These are phyloP conservation scores for Diplodia mutila DNA, from an alignment of 2,329 filamentous ascomycete species.

Conservation along the genomic window DNA sequence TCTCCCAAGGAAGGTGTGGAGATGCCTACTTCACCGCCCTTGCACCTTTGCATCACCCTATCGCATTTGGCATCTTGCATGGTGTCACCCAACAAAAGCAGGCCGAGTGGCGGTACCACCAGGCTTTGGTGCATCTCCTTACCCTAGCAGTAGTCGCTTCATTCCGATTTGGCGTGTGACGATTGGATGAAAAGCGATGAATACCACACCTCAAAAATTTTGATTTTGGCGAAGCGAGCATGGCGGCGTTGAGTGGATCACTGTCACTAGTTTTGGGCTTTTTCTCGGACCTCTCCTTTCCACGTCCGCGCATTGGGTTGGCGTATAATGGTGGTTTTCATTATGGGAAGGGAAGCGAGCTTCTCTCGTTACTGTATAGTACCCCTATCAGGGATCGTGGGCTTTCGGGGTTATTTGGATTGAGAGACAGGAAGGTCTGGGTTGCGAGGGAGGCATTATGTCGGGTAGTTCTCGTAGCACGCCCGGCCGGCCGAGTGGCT, in stretches of 20 bases:
- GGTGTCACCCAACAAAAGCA: slow-evolving; percentile 2
- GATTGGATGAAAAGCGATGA: slow-evolving; percentile 14
- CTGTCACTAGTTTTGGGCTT: too few species aligned
- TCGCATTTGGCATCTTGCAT: slow-evolving; percentile 3
- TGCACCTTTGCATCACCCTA: background rate
- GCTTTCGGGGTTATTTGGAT: background rate
- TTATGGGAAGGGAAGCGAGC: background rate
- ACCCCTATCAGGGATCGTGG: background rate
- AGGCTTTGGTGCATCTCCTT: background rate
- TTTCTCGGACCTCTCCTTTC: background rate
- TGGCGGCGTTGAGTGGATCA: slow-evolving; percentile 21
- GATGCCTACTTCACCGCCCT: background rate
- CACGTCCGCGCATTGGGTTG: slow-evolving; percentile 13
- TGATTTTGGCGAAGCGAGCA: slow-evolving; percentile 22
- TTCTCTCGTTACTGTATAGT: slow-evolving; percentile 17
- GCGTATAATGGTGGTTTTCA: slow-evolving; percentile 3
- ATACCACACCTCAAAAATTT: background rate
- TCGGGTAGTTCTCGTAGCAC: slow-evolving; percentile 4
- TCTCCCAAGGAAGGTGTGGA: background rate
- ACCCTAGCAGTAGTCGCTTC: slow-evolving; percentile 3
- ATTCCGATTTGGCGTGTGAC: slow-evolving; percentile 13
- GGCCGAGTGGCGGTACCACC: background rate
- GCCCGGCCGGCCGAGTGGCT: background rate
- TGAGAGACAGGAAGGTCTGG: background rate
- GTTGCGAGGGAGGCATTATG: background rate